Conservation (phyloP, 441 rosid genomes). For the Kokia cookei region DNA sequence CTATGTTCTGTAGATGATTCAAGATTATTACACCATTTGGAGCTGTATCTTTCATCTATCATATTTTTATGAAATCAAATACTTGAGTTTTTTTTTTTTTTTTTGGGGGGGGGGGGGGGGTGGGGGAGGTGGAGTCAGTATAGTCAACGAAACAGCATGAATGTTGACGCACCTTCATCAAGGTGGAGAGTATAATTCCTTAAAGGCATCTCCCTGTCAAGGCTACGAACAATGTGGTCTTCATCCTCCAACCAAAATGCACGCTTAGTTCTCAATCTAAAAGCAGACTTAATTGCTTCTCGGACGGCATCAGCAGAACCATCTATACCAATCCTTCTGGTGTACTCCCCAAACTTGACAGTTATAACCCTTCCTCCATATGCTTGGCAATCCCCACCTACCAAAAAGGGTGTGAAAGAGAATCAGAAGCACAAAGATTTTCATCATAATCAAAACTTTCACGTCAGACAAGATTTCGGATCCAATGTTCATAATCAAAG, state of each 20-base stretch:
- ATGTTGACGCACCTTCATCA: slow-evolving; percentile 65
- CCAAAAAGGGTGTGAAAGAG: slow-evolving; percentile 5
- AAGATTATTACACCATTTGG: neutral
- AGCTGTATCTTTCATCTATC: neutral
- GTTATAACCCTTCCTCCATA: slow-evolving; percentile 84
- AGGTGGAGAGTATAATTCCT: slow-evolving; percentile 81
- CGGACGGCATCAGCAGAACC: slow-evolving; percentile 80
- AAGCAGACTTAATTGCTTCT: slow-evolving; percentile 81
- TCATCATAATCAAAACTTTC: neutral
- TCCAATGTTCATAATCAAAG: slow-evolving; percentile 9
- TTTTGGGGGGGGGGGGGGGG: too few species aligned
- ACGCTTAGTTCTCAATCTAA: slow-evolving; percentile 76
- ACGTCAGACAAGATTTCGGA: slow-evolving; percentile 4
- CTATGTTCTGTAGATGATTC: neutral
- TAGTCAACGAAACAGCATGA: neutral
- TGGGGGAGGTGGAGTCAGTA: neutral
- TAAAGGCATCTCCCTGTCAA: slow-evolving; percentile 93
- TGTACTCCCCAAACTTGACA: slow-evolving; percentile 84
- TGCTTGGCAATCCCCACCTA: slow-evolving; percentile 51
- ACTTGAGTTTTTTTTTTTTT: neutral
- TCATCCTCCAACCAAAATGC: slow-evolving; percentile 99
- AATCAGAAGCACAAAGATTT: neutral
- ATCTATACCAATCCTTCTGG: slow-evolving; percentile 87
- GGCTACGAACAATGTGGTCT: slow-evolving; percentile 70
- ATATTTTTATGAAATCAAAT: neutral